Conservation (phyloP, 106 monocot genomes). For the Vanilla planifolia region DNA sequence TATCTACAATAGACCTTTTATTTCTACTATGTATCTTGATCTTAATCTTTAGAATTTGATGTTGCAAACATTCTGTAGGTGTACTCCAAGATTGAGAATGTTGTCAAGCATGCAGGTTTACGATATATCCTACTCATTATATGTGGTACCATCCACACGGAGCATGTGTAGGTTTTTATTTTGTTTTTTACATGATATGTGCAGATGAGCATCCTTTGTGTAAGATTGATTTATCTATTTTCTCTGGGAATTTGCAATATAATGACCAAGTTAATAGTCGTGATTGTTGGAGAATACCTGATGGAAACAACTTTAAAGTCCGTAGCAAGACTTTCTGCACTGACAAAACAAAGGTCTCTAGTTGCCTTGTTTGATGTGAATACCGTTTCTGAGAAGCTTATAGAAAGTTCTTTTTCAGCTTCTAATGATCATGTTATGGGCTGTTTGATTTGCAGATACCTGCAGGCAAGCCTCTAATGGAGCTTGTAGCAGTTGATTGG, state of each 20-base stretch:
- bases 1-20: not conserved
- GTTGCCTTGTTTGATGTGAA: conserved; percentile 6
- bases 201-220: conserved; percentile 34
- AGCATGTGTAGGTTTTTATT: too few relatives aligned
- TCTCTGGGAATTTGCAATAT: conserved; percentile 38
- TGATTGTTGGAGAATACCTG: conserved; percentile 53
- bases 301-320: conserved; percentile 54
- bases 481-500: conserved; percentile 99
- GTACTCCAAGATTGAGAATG: conserved; percentile 27
- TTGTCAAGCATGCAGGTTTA: conserved; percentile 45
- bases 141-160: not conserved
- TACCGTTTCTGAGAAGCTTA: not conserved
- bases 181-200: conserved; percentile 16
- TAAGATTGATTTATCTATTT: conserved; percentile 45
- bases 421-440: conserved; percentile 6
- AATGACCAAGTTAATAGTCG: conserved; percentile 41
- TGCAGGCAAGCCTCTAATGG: conserved; percentile 93
- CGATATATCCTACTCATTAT: conserved; percentile 19
- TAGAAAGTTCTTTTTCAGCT: conserved; percentile 7
- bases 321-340: conserved; percentile 43
- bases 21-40: not conserved
- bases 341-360: conserved; percentile 51
- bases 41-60: not conserved
- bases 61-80: conserved; percentile 22
- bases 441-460: conserved; percentile 48